Conservation (phyloP, 108 stramenopile genomes). For the Skeletonema menzelii region DNA sequence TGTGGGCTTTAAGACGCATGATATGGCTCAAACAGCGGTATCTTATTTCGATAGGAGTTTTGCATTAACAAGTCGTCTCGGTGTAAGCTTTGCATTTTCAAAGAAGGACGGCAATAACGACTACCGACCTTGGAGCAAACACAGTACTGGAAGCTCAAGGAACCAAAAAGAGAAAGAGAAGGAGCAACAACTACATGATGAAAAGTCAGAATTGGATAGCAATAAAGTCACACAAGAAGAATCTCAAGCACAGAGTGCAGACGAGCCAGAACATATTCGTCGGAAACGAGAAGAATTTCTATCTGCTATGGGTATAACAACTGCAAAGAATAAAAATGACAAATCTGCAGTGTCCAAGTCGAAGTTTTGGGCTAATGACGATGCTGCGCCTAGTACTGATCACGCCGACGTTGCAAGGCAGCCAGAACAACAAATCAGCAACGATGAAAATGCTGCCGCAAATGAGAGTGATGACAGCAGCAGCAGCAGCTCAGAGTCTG, state of each 20-base stretch:
- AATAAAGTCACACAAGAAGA: conserved; percentile 4
- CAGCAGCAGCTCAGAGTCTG: conserved; percentile 38
- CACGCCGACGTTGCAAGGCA: neutral
- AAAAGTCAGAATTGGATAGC: neutral
- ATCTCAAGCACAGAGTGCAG: conserved; percentile 5
- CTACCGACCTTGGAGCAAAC: conserved; percentile 61
- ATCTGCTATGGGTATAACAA: conserved; percentile 44
- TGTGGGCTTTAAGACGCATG: conserved; percentile 69
- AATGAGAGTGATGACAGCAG: conserved; percentile 28
- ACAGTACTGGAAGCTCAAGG: conserved; percentile 48
- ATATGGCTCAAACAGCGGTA: conserved; percentile 57
- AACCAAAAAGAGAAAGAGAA: conserved; percentile 21
- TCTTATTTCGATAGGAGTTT: conserved; percentile 63
- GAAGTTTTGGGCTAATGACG: conserved; percentile 89
- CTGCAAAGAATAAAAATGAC: conserved; percentile 8
- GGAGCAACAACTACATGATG: neutral
- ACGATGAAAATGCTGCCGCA: conserved; percentile 22
- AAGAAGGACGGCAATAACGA: conserved; percentile 45
- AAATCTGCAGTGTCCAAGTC: conserved; percentile 46
- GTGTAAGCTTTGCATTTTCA: conserved; percentile 69
- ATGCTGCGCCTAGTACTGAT: conserved; percentile 36
- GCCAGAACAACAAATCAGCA: neutral
- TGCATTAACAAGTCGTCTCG: conserved; percentile 55
- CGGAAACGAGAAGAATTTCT: conserved; percentile 49
- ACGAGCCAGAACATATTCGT: conserved; percentile 15